Evolutionary conservation across 2,329 filamentous ascomycete species (phyloP).

Genomic region (Cladosporium colombiae): DNA sequence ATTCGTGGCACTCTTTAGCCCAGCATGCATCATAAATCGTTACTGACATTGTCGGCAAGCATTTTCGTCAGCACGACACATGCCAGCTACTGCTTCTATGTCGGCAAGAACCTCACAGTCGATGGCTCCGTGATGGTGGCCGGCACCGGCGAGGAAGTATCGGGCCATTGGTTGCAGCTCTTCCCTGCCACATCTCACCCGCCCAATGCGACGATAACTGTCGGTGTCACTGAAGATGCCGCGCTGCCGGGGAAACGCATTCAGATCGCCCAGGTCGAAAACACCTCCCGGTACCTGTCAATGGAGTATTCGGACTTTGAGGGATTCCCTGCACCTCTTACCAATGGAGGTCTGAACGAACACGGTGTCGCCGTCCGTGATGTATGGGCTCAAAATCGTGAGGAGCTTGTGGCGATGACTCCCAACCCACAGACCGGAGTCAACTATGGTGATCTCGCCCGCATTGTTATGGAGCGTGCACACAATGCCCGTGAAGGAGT

Average conservation of each 20-base stretch:
- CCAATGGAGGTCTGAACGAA: constrained; percentile 49
- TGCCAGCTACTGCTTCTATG: constrained; percentile 54
- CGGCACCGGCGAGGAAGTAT: constrained; percentile 52
- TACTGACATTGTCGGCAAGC: background rate
- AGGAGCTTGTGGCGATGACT: constrained; percentile 45
- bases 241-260: constrained; percentile 40
- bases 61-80: constrained; percentile 1
- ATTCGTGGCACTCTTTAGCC: background rate
- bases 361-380: constrained; percentile 46
- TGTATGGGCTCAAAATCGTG: constrained; percentile 45
- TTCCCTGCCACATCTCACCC: constrained; percentile 46
- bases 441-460: constrained; percentile 46
- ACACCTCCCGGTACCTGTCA: constrained; percentile 40
- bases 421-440: constrained; percentile 44
- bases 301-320: constrained; percentile 45
- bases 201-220: constrained; percentile 45
- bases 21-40: background rate
- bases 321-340: constrained; percentile 47
- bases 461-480: constrained; percentile 45
- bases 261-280: constrained; percentile 38
- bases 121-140: constrained; percentile 48
- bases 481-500: constrained; percentile 45
- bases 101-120: constrained; percentile 48
- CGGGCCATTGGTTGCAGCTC: constrained; percentile 50
- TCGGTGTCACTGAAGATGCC: constrained; percentile 46